These are phyloP conservation scores for Isoetes taiwanensis DNA, from an alignment of 75 land plant species.

Conservation along the genomic window DNA sequence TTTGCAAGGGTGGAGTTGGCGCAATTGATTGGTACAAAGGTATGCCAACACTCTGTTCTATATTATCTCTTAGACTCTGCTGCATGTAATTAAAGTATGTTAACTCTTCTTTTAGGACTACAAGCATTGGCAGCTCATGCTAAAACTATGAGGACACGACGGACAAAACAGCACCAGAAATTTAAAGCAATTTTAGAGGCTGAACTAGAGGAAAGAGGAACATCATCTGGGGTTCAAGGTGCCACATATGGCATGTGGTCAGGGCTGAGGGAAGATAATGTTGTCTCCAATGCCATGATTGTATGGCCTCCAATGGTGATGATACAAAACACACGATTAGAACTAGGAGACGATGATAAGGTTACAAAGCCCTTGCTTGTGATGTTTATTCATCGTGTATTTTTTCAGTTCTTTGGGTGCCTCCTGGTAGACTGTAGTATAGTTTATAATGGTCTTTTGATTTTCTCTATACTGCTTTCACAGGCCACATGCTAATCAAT, in stretches of 20 bases:
- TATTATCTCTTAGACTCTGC: too few species aligned
- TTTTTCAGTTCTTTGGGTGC: too few species aligned
- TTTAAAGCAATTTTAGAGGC: conserved; percentile 62
- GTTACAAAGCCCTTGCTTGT: too few species aligned
- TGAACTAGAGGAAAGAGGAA: conserved; percentile 43
- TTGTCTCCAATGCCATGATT: background rate
- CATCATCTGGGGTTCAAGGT: conserved; percentile 20
- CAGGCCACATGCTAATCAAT: too few species aligned
- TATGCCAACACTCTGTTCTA: too few species aligned
- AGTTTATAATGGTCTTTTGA: too few species aligned
- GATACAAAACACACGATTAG: conserved; percentile 32
- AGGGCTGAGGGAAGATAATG: conserved; percentile 28
- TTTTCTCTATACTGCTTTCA: too few species aligned
- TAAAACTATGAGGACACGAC: conserved; percentile 47
- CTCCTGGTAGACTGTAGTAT: too few species aligned
- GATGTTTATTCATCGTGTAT: too few species aligned
- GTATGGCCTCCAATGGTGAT: conserved; percentile 40
- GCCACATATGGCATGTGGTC: conserved; percentile 74
- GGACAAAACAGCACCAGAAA: conserved; percentile 61
- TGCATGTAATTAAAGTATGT: too few species aligned
- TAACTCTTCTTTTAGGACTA: too few species aligned
- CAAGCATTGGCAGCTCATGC: conserved; percentile 78
- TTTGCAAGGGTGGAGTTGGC: conserved; percentile 78
- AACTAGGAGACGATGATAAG: too few species aligned
- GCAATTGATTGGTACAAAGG: conserved; percentile 91